phyloP scores from a whole-genome alignment of 106 monocot genomes.

The Iris macrosiphon region DNA sequence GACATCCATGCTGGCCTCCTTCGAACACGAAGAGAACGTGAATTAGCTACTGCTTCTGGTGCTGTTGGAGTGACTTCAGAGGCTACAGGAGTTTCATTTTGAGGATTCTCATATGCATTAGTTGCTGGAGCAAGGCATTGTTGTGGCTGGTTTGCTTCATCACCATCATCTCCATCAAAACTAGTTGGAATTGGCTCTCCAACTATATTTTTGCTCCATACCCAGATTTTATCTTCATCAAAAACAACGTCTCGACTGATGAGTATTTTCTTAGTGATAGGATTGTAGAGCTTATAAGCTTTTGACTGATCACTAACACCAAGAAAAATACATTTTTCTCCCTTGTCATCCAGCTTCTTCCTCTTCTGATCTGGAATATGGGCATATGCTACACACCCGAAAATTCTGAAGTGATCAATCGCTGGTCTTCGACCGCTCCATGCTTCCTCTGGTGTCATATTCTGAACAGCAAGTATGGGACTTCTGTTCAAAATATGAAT shows the following conservation, averaged over 20 bases:
- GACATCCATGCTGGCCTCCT: too few relatives aligned
- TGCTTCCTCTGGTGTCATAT: not conserved
- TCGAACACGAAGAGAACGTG: too few relatives aligned
- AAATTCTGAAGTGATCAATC: not conserved
- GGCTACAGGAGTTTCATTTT: too few relatives aligned
- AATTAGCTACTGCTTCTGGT: too few relatives aligned
- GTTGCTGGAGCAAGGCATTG: too few relatives aligned
- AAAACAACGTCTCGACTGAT: not conserved
- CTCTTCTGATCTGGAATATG: not conserved
- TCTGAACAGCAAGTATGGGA: not conserved
- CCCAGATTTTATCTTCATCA: too few relatives aligned
- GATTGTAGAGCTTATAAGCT: not conserved
- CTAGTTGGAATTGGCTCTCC: too few relatives aligned
- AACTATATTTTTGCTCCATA: too few relatives aligned
- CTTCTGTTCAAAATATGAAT: not conserved
- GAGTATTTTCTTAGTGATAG: not conserved
- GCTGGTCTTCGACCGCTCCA: not conserved
- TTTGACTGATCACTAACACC: slow-evolving; percentile 1
- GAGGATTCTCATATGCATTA: too few relatives aligned
- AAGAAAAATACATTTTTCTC: not conserved
- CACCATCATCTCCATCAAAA: too few relatives aligned
- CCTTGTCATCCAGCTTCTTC: not conserved
- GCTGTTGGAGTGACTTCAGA: too few relatives aligned
- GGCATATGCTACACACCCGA: not conserved
- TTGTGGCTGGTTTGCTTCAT: too few relatives aligned